Percentiles rank a stretch among this genome's conserved stretches.
phyloP scores from a whole-genome alignment of 2,329 filamentous ascomycete genomes.

The Pyrenochaeta sp. region DNA sequence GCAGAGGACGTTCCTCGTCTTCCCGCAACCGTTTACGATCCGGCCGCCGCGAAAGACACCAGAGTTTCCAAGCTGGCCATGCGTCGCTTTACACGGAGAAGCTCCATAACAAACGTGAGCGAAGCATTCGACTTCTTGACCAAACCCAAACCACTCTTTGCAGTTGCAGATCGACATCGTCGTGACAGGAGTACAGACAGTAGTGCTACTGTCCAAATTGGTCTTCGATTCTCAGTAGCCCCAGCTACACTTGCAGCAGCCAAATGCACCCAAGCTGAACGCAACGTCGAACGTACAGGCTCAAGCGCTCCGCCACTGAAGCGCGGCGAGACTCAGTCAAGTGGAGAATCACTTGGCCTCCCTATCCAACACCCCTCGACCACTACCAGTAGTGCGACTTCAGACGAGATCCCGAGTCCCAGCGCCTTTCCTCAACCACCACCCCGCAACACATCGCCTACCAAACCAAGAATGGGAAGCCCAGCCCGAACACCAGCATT shows the following conservation, averaged over 20 bases:
- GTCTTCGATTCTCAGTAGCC: constrained; percentile 68
- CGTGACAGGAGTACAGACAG: constrained; percentile 71
- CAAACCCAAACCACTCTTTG: constrained; percentile 51
- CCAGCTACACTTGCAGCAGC: constrained; percentile 48
- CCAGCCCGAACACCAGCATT: constrained; percentile 37
- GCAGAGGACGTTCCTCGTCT: constrained; percentile 50
- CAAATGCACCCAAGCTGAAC: constrained; percentile 34
- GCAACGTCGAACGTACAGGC: constrained; percentile 17
- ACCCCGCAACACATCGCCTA: constrained; percentile 26
- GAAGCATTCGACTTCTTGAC: constrained; percentile 49
- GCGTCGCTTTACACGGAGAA: constrained; percentile 42
- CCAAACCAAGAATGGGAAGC: constrained; percentile 21
- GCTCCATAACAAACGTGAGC: constrained; percentile 49
- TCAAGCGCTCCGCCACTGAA: constrained; percentile 25
- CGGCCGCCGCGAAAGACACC: constrained; percentile 26
- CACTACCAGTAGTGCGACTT: constrained; percentile 12
- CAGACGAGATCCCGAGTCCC: constrained; percentile 26
- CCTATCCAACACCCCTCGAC: constrained; percentile 41
- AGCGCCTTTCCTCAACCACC: constrained; percentile 30
- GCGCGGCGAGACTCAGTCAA: constrained; percentile 37
- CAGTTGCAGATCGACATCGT: constrained; percentile 50
- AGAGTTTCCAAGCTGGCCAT: constrained; percentile 42
- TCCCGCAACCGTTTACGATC: constrained; percentile 50
- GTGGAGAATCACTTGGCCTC: constrained; percentile 37
- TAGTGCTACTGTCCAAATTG: constrained; percentile 75